Evolutionary conservation across 495 filamentous ascomycete species (phyloP), one percentile per base, ranked within the genome.

Genomic region (Penicillium canescens): DNA sequence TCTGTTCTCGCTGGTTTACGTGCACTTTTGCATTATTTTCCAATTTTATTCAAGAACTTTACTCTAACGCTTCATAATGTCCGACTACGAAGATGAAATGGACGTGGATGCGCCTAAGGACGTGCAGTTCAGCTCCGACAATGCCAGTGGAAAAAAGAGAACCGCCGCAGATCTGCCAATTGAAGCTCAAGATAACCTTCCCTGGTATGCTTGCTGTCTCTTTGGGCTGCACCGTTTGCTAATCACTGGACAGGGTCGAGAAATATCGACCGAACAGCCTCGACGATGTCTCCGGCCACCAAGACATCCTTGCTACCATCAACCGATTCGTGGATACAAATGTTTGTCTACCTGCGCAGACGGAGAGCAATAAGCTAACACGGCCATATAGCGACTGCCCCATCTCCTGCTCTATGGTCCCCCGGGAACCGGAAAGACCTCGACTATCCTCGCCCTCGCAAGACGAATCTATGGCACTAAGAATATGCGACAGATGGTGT

Each of bases 351-450:
- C 13, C 20, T 47, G 12, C 36, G 20, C 7, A 2, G 26, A 42
- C n/a, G 2, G n/a, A n/a, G 39, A 21, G 6, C 3, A 20, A 7
- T 6, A 28, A 33, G n/a, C 49, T 57, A 42, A 69, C 41, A 21
- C 10, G 21, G 43, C 35, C 18, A 24, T 28, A 31, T 49, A 89
- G 82, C 82, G 92, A 65, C 77, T 99, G 57, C 94, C 94, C 14
- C 94, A 99, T 78, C 89, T 99, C 38, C 90, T 99, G 40, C 88
- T 99, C 57, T 99, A 99, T 63, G 94, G 94, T 2, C 94, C 94
- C 2, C 94, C 94, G 0, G 94, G 94, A 50, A 98, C 94, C 6
- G 94, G 94, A 56, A 98, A 98, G 69, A 98, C 94, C 11, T 96
- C 91, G 1, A 98, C 95, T 1, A 88, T 99, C 62, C 89, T 99